Conservation (phyloP, 345 rosid genomes). For the Passiflora organensis region DNA sequence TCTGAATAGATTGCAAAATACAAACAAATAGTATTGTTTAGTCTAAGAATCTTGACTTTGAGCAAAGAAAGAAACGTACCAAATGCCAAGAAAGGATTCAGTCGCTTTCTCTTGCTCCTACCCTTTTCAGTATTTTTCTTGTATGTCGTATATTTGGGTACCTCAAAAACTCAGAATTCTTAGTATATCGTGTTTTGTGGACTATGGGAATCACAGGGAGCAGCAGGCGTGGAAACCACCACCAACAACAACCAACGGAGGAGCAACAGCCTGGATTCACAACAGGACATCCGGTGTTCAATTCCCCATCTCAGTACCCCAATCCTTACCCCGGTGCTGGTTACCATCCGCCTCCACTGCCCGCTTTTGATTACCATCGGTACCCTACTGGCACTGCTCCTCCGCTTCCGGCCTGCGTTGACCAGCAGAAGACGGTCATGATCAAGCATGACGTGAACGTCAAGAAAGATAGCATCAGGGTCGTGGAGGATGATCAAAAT, state of each 20-base stretch:
- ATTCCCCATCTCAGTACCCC: constrained; percentile 34
- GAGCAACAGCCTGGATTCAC: constrained; percentile 19
- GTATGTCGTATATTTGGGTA: no score
- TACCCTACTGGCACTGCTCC: constrained; percentile 35
- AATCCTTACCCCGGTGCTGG: constrained; percentile 9
- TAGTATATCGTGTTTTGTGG: no score
- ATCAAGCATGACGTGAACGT: constrained; percentile 74
- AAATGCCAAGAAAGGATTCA: no score
- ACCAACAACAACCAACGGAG: constrained; percentile 10
- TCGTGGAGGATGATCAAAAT: constrained; percentile 49
- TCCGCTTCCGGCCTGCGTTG: constrained; percentile 50
- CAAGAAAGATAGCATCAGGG: constrained; percentile 66
- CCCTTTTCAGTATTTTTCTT: no score
- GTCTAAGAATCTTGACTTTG: no score
- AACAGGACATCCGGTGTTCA: constrained; percentile 33
- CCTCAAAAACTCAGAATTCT: no score
- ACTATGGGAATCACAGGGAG: no score
- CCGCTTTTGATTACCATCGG: constrained; percentile 25
- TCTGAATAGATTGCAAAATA: no score
- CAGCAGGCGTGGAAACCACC: neutral
- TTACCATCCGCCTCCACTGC: constrained; percentile 19
- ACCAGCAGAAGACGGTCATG: constrained; percentile 79
- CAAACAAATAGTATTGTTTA: no score
- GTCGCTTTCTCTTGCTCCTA: no score
- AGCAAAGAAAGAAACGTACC: no score